A percentile compares a stretch with the other conserved stretches of the same genome.
These are phyloP conservation scores for Pseudopyricularia cyperi DNA, from an alignment of 2,329 filamentous ascomycete genomes.

Conservation along the genomic window DNA sequence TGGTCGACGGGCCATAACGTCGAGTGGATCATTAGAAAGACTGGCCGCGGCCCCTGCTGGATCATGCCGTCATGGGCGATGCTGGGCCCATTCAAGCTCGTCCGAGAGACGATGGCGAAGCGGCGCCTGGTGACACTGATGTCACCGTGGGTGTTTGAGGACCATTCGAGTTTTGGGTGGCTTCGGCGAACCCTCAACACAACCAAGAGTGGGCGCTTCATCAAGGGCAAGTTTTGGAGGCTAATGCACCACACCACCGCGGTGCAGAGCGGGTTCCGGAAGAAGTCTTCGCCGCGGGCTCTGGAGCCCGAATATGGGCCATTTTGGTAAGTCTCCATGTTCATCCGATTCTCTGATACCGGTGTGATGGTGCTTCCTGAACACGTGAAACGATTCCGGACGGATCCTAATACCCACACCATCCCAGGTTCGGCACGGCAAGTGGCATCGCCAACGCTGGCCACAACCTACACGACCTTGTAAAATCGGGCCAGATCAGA, in stretches of 20 bases:
- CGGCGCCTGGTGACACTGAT: slow-evolving; percentile 33
- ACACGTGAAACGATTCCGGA: neutral
- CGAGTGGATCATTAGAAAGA: slow-evolving; percentile 43
- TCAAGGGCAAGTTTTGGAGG: slow-evolving; percentile 38
- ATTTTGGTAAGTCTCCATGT: slow-evolving; percentile 18
- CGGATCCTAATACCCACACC: too few species aligned
- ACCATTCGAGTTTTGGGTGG: slow-evolving; percentile 12
- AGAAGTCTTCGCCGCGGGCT: slow-evolving; percentile 20
- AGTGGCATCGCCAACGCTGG: slow-evolving; percentile 50
- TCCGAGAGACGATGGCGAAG: slow-evolving; percentile 35
- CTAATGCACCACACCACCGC: slow-evolving; percentile 20
- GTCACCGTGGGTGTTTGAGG: slow-evolving; percentile 11
- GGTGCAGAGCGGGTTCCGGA: slow-evolving; percentile 19
- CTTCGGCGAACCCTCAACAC: slow-evolving; percentile 11
- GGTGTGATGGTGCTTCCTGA: too few species aligned
- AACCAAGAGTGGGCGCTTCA: slow-evolving; percentile 7
- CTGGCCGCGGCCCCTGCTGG: slow-evolving; percentile 42
- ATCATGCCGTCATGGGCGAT: slow-evolving; percentile 31
- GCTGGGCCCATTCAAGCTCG: slow-evolving; percentile 34
- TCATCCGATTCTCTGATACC: neutral
- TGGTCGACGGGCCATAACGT: slow-evolving; percentile 39
- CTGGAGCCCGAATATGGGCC: slow-evolving; percentile 28
- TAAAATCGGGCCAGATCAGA: slow-evolving; percentile 37
- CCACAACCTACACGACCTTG: slow-evolving; percentile 40
- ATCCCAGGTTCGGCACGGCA: slow-evolving; percentile 36